Base-by-base conservation (phyloP, 2,329 filamentous ascomycete genomes). In the Phoma herbarum region DNA sequence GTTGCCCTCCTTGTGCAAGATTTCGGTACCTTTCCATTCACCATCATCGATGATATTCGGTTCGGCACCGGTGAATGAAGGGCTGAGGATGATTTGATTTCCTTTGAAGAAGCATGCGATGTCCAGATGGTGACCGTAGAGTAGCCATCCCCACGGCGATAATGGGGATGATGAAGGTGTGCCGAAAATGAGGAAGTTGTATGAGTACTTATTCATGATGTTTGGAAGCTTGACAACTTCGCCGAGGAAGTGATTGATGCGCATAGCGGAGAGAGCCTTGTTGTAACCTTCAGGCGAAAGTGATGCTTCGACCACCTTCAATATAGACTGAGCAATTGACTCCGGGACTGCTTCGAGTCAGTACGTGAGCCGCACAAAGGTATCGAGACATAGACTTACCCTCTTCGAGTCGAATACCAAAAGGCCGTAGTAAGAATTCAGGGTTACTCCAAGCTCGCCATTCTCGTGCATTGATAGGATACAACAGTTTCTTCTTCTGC, bases 91-190 rank as follows among this genome's bases (percentile, higher is more conserved):
- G 48, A 92, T 87, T 72, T 92, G 88, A 0, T 79, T 76, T 29
- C 81, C 81, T 69, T 88, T 84, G 54, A 93, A 81, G 70, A 93
- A 90, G 22, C 90, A 82, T 67, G 88, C 88, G 2, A 93, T 81
- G 65, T 89, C 92, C 2, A 94, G 81, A 66, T 94, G 91, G 73
- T 94, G 91, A 7, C 91, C 91, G 76, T 92, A 94, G 68, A 92
- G 86, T 0, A 86, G 85, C 76, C 86, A 90, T 0, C 90, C 90
- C 90, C 90, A 93, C 0, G 89, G 87, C 2, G 77, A 68, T 1
- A 65, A 65, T 0, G 79, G 76, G 0, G 79, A 79, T 0, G 78
- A 71, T 0, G 86, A 88, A 0, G 88, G 88, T 10, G 76, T 75
- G 11, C 89, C 89, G 69, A 92, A 92, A 1, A 92, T 78, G 33